A percentile compares a stretch with the other conserved stretches of the same genome.
Conservation (phyloP, 1,284 basidiomycete genomes). For the Jaminaea rosea region DNA sequence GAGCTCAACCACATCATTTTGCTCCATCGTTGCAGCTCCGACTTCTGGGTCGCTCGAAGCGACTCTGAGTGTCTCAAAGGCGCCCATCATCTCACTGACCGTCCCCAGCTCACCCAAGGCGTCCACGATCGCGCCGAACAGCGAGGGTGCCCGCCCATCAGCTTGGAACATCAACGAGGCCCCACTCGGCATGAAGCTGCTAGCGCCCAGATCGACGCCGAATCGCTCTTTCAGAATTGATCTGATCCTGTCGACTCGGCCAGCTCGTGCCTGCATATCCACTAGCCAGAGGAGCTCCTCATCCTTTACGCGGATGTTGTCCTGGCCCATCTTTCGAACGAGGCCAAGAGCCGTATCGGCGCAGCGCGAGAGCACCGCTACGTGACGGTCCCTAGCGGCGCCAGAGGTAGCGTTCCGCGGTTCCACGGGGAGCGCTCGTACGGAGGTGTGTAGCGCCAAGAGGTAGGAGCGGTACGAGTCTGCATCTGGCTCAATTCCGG, state of each 20-base stretch:
- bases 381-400: neutral
- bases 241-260: conserved; percentile 30
- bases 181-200: conserved; percentile 12
- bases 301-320: too few relatives aligned
- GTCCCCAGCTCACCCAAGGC: conserved; percentile 41
- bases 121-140: conserved; percentile 40
- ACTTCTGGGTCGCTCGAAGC: neutral
- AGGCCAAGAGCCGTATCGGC: neutral
- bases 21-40: neutral
- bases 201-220: conserved; percentile 31
- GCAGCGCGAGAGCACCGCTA: neutral
- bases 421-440: neutral
- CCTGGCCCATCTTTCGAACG: too few relatives aligned
- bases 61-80: conserved; percentile 34
- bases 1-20: neutral
- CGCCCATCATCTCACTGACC: conserved; percentile 37
- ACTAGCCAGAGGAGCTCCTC: conserved; percentile 31
- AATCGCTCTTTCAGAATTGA: conserved; percentile 29
- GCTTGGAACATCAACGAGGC: neutral
- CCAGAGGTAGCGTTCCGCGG: neutral
- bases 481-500: neutral
- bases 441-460: neutral
- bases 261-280: conserved; percentile 30
- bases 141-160: neutral
- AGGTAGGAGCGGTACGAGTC: neutral